phyloP scores from a whole-genome alignment of 495 filamentous ascomycete species.

The Aspergillus biplanus region DNA sequence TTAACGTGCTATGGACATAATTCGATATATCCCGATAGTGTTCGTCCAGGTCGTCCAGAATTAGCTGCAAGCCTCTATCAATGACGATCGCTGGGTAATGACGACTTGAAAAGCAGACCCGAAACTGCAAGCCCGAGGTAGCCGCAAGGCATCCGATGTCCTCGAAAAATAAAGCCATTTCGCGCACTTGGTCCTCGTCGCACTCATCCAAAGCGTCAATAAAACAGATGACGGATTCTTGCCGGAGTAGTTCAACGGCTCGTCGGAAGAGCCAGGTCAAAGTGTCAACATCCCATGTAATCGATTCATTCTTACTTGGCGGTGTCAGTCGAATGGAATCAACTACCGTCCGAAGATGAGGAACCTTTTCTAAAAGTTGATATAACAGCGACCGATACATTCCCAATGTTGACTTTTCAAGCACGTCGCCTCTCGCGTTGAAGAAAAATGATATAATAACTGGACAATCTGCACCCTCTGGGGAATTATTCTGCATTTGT shows the following conservation, averaged over 20 bases:
- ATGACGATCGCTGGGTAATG: slow-evolving; percentile 52
- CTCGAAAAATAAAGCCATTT: slow-evolving; percentile 43
- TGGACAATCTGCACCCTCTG: neutral
- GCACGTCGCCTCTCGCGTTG: neutral
- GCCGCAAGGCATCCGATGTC: slow-evolving; percentile 28
- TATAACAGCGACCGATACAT: slow-evolving; percentile 58
- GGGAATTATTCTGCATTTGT: neutral
- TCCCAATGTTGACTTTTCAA: slow-evolving; percentile 28
- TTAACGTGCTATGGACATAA: slow-evolving; percentile 30
- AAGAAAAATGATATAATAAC: neutral
- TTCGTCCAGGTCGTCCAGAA: slow-evolving; percentile 30
- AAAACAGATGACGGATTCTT: slow-evolving; percentile 32
- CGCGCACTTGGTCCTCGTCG: slow-evolving; percentile 33
- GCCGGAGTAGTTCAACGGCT: no score
- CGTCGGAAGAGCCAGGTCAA: slow-evolving; percentile 25
- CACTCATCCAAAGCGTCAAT: slow-evolving; percentile 47
- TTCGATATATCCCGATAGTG: slow-evolving; percentile 31
- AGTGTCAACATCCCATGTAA: slow-evolving; percentile 7
- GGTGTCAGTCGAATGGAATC: slow-evolving; percentile 7
- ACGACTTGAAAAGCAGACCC: slow-evolving; percentile 51
- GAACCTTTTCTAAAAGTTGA: slow-evolving; percentile 32
- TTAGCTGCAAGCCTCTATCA: slow-evolving; percentile 30
- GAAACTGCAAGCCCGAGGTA: slow-evolving; percentile 18
- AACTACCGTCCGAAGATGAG: slow-evolving; percentile 29
- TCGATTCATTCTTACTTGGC: neutral